phyloP scores from a whole-genome alignment of 495 filamentous ascomycete species.

The Hyaloscypha bicolor region DNA sequence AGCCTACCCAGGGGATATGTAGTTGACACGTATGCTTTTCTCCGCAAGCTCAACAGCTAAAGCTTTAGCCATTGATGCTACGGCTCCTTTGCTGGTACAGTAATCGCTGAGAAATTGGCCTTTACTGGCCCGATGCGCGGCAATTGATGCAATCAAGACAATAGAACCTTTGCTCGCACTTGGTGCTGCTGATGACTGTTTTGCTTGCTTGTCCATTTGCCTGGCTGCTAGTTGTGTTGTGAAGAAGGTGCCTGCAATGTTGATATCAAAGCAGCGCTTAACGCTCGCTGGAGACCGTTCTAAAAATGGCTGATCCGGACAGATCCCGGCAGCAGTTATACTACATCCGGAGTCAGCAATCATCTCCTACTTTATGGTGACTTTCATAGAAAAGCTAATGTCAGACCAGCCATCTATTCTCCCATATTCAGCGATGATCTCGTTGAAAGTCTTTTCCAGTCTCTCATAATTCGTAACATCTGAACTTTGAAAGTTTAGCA shows the following conservation, averaged over 20 bases:
- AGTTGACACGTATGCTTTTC: slow-evolving; percentile 89
- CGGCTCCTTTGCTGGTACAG: slow-evolving; percentile 84
- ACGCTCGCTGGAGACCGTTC: slow-evolving; percentile 59
- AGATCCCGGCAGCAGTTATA: slow-evolving; percentile 73
- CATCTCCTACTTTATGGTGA: neutral
- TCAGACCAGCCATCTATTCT: slow-evolving; percentile 28
- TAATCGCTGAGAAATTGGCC: slow-evolving; percentile 74
- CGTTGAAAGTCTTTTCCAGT: slow-evolving; percentile 24
- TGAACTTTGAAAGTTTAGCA: neutral
- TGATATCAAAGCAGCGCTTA: slow-evolving; percentile 68
- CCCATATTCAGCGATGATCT: slow-evolving; percentile 31
- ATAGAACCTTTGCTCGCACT: slow-evolving; percentile 57
- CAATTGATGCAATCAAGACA: slow-evolving; percentile 75
- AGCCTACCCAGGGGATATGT: slow-evolving; percentile 70
- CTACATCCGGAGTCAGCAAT: neutral
- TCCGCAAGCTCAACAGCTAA: slow-evolving; percentile 81
- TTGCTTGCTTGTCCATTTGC: slow-evolving; percentile 56
- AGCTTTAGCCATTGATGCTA: slow-evolving; percentile 77
- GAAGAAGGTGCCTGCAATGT: slow-evolving; percentile 75
- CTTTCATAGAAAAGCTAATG: too few relatives aligned
- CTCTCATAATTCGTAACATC: slow-evolving; percentile 22
- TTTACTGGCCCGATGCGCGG: slow-evolving; percentile 73
- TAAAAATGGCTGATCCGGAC: slow-evolving; percentile 68
- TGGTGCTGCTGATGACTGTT: slow-evolving; percentile 17
- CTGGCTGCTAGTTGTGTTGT: slow-evolving; percentile 72